A percentile compares a stretch with the other conserved stretches of the same genome.
Evolutionary conservation across 2,329 filamentous ascomycete species (phyloP).

Genomic region (Tolypocladium amazonense): DNA sequence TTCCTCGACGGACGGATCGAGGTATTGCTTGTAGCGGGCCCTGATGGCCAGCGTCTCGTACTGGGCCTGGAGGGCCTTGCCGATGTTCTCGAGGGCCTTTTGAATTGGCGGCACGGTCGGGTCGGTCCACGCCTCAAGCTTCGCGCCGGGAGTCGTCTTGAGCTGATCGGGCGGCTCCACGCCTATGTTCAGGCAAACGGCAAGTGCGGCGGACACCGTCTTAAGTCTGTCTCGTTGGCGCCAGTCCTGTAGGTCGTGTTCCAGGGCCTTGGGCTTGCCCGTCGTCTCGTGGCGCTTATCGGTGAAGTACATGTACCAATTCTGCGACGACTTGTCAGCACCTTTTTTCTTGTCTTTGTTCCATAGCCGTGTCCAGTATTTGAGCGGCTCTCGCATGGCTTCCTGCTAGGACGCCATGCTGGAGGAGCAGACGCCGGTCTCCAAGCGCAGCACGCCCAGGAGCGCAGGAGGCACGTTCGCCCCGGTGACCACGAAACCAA

Average conservation of each 20-base stretch:
- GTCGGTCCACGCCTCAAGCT: conserved; percentile 94
- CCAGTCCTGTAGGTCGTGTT: conserved; percentile 75
- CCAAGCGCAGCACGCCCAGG: neutral
- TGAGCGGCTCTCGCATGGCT: neutral
- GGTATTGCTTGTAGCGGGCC: conserved; percentile 93
- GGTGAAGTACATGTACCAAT: conserved; percentile 99
- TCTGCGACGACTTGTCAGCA: conserved; percentile 37
- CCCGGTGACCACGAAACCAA: neutral
- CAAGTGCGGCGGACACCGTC: conserved; percentile 89
- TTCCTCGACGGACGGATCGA: conserved; percentile 94
- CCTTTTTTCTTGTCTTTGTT: neutral
- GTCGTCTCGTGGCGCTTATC: conserved; percentile 96
- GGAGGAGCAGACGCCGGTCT: neutral
- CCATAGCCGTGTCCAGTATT: neutral
- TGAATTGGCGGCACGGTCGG: conserved; percentile 69
- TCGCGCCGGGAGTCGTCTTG: conserved; percentile 87
- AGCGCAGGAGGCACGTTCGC: neutral
- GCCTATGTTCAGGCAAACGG: conserved; percentile 92
- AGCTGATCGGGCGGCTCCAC: conserved; percentile 96
- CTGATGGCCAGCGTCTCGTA: conserved; percentile 92
- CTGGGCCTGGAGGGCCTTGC: conserved; percentile 89
- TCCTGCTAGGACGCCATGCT: neutral
- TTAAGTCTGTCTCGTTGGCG: conserved; percentile 94
- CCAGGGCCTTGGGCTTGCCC: conserved; percentile 65
- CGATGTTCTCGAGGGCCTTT: conserved; percentile 87